Percentiles rank a stretch among this genome's conserved stretches.
Conservation (phyloP, 2,329 filamentous ascomycete species). For the Tolypocladium inflatum region DNA sequence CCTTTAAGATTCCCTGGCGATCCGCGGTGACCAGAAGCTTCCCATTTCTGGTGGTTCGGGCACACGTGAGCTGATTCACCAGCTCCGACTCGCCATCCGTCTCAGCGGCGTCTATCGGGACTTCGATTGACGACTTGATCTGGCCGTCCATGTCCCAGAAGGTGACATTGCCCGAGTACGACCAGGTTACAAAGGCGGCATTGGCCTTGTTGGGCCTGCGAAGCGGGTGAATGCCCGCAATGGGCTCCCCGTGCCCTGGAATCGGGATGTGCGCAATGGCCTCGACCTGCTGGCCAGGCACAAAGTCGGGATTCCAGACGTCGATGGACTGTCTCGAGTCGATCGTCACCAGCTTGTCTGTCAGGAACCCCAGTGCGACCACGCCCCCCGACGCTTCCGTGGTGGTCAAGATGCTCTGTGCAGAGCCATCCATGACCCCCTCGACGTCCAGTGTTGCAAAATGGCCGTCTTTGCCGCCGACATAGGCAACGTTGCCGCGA, state of each 20-base stretch:
- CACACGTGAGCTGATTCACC: slow-evolving; percentile 50
- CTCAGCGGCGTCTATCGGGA: slow-evolving; percentile 58
- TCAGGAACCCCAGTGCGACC: slow-evolving; percentile 60
- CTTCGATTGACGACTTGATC: slow-evolving; percentile 52
- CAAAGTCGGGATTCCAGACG: slow-evolving; percentile 43
- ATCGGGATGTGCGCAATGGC: slow-evolving; percentile 42
- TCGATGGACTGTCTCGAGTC: slow-evolving; percentile 69
- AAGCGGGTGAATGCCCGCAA: slow-evolving; percentile 66
- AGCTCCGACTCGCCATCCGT: slow-evolving; percentile 40
- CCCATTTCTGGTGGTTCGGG: slow-evolving; percentile 50
- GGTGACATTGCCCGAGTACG: slow-evolving; percentile 66
- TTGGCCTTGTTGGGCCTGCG: slow-evolving; percentile 47
- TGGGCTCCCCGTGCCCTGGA: slow-evolving; percentile 52
- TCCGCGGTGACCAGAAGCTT: slow-evolving; percentile 74
- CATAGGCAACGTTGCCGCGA: slow-evolving; percentile 48
- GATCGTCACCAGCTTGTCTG: slow-evolving; percentile 61
- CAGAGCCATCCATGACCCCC: slow-evolving; percentile 32
- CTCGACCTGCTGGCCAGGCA: slow-evolving; percentile 27
- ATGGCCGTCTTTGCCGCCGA: slow-evolving; percentile 59
- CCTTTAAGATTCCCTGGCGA: slow-evolving; percentile 69
- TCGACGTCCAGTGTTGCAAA: slow-evolving; percentile 44
- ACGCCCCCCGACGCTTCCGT: slow-evolving; percentile 35
- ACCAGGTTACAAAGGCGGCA: slow-evolving; percentile 84
- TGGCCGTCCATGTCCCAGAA: slow-evolving; percentile 74
- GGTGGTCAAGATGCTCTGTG: slow-evolving; percentile 27